A percentile compares a stretch with the other conserved stretches of the same genome.
Evolutionary conservation across 495 filamentous ascomycete genomes (phyloP).

Genomic region (Neurospora cerealis): DNA sequence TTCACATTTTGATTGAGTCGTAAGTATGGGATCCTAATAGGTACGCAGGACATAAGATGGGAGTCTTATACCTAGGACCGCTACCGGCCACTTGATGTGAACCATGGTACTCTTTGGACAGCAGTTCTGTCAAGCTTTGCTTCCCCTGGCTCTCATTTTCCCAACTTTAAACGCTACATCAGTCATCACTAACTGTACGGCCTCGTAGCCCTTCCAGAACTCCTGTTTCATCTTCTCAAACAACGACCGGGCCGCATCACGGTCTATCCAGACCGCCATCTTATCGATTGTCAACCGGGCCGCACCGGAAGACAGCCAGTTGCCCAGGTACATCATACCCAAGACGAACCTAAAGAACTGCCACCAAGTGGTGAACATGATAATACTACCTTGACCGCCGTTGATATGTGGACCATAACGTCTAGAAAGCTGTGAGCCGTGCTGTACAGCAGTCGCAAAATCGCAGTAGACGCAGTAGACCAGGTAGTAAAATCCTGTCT

Average conservation of each 20-base stretch:
- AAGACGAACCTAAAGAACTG: constrained; percentile 1
- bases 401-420: background rate
- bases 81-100: background rate
- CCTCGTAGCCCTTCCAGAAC: background rate
- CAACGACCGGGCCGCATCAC: background rate
- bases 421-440: constrained; percentile 2
- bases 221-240: background rate
- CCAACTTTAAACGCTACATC: background rate
- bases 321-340: background rate
- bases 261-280: background rate
- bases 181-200: background rate
- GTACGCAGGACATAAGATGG: background rate
- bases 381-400: background rate
- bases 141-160: background rate
- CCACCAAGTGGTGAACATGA: constrained; percentile 2
- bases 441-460: background rate
- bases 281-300: background rate
- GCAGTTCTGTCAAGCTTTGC: background rate
- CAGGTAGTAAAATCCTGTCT: background rate
- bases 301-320: background rate
- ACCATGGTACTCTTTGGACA: background rate
- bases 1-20: background rate
- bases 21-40: background rate
- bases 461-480: background rate
- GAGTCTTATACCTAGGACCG: background rate